Evolutionary conservation across 2,329 filamentous ascomycete genomes (phyloP), one percentile per base, ranked within the genome.

Genomic region (Cercospora sp.): DNA sequence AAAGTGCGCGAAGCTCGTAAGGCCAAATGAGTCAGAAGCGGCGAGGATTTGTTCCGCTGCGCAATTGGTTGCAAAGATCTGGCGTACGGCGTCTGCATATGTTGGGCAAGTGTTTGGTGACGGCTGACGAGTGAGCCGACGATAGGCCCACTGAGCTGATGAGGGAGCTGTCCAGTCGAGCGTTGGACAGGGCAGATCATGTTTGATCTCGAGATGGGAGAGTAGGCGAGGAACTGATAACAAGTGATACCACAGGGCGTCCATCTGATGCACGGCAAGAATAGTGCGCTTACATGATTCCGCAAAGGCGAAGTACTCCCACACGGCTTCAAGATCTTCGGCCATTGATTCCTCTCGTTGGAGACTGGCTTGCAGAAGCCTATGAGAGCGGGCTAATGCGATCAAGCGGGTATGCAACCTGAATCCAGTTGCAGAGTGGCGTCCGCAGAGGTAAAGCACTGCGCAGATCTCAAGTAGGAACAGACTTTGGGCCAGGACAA

Each of bases 231-330:
- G 79, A 16, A 80, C 74, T 1, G 78, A 80, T 10, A 82, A 72
- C 60, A 82, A 76, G 60, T 82, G 80, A 66, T 83, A 83, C 79
- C 80, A 82, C 2, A 82, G 69, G 0, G 81, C 76, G 65, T 83
- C 81, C 28, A 82, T 76, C 64, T 83, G 81, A 67, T 83, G 81
- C 0, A 80, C 75, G 9, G 81, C 79, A 61, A 82, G 81, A 4
- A 80, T 65, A 0, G 81, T 83, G 18, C 81, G 78, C 65, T 83
- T 83, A 48, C 78, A 77, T 0, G 81, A 80, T 66, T 83, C 81
- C 0, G 75, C 67, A 60, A 70, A 71, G 40, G 79, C 74, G 48
- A 82, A 81, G 42, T 77, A 69, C n/a, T 71, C 72, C 81, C 81
- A 83, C 5, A 83, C 70, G 1, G 78, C 74, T 1, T 81, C 75